A percentile compares a stretch with the other conserved stretches of the same genome.
Evolutionary conservation across 2,329 filamentous ascomycete species (phyloP).

Genomic region (Mycosphaerelloides madeirae): DNA sequence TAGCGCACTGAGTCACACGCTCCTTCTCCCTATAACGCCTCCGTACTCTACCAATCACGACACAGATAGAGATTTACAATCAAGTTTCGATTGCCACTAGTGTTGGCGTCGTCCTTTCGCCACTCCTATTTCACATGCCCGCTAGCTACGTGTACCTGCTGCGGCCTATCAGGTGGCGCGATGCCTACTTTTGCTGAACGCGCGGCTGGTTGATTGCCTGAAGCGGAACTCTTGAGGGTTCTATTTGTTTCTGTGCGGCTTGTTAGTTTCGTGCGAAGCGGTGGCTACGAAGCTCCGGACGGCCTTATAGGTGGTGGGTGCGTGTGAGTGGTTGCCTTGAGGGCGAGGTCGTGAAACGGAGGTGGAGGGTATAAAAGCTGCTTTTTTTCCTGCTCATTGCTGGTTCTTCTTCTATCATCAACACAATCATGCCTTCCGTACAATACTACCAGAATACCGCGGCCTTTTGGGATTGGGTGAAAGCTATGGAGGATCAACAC

Average conservation of each 20-base stretch:
- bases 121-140: conserved; percentile 7
- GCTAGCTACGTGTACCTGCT: conserved; percentile 15
- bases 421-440: conserved; percentile 48
- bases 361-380: conserved; percentile 7
- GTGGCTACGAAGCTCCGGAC: conserved; percentile 2
- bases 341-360: not conserved
- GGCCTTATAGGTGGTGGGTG: conserved; percentile 11
- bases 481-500: conserved; percentile 46
- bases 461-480: conserved; percentile 55
- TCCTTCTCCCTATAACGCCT: no score
- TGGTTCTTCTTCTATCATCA: conserved; percentile 10
- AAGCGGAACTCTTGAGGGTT: conserved; percentile 7
- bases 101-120: not conserved
- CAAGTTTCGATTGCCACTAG: no score
- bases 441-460: conserved; percentile 50
- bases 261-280: conserved; percentile 3
- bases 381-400: conserved; percentile 3
- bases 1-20: no score
- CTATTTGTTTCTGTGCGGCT: conserved; percentile 8
- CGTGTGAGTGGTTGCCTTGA: conserved; percentile 11
- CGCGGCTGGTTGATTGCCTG: conserved; percentile 15
- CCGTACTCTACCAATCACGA: no score
- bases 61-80: no score
- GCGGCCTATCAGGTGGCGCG: conserved; percentile 14
- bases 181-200: conserved; percentile 12